Percentiles rank a stretch among this genome's conserved stretches.
phyloP scores from a whole-genome alignment of 2,329 filamentous ascomycete species.

The Colletotrichum magnum region DNA sequence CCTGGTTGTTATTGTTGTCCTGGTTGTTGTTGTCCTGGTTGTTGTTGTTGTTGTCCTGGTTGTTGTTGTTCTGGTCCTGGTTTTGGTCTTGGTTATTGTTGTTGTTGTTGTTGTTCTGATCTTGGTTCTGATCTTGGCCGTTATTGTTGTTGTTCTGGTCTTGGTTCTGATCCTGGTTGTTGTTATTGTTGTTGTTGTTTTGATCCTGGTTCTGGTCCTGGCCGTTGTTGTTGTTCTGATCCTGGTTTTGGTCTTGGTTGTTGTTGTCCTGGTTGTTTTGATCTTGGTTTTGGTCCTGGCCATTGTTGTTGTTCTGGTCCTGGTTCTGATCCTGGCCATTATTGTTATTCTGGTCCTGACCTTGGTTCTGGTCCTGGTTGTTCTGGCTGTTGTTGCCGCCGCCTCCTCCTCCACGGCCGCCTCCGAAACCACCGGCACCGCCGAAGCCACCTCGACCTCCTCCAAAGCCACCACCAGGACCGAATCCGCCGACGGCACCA shows the following conservation, averaged over 20 bases:
- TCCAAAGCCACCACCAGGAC: not conserved
- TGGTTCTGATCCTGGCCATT: not conserved
- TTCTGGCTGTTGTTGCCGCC: not conserved
- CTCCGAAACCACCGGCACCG: slow-evolving; percentile 7
- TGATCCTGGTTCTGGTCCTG: not conserved
- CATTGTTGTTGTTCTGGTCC: not conserved
- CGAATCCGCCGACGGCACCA: not conserved
- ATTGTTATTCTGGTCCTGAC: not conserved
- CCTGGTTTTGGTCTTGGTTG: not conserved
- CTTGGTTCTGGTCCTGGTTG: not conserved
- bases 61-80: not conserved
- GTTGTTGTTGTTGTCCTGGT: not conserved
- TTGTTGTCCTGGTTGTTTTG: not conserved
- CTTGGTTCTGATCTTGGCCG: not conserved
- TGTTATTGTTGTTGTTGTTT: not conserved
- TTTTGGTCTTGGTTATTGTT: not conserved
- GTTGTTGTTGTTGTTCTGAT: not conserved
- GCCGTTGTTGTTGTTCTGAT: not conserved
- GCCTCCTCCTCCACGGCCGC: not conserved
- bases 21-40: not conserved
- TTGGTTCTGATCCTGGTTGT: not conserved
- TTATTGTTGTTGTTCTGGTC: not conserved
- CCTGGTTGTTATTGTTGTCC: not conserved
- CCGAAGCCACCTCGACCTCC: slow-evolving; percentile 1
- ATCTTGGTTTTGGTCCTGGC: not conserved